phyloP scores from a whole-genome alignment of 1,284 basidiomycete genomes.

The Omphalotus olearius region DNA sequence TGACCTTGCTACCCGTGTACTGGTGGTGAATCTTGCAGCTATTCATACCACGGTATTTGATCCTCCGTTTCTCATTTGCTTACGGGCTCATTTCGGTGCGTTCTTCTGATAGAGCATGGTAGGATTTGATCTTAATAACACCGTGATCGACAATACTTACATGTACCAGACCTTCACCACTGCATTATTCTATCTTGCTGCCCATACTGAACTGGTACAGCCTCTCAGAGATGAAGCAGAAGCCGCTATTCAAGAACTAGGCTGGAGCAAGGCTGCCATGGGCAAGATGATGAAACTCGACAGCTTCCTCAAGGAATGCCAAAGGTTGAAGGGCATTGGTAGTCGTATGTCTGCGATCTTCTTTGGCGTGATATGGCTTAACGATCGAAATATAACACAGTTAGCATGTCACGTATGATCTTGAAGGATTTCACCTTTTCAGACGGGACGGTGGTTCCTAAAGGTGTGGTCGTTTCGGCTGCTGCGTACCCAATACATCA shows the following conservation, averaged over 20 bases:
- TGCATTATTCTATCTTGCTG: slow-evolving; percentile 25
- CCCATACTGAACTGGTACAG: slow-evolving; percentile 27
- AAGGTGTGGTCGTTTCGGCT: slow-evolving; percentile 18
- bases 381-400: not conserved
- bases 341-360: slow-evolving; percentile 1
- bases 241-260: slow-evolving; percentile 25
- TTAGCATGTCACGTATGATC: slow-evolving; percentile 10
- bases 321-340: not conserved
- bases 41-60: slow-evolving; percentile 24
- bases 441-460: slow-evolving; percentile 22
- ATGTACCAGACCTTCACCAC: slow-evolving; percentile 20
- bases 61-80: not conserved
- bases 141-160: not conserved
- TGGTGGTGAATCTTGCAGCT: slow-evolving; percentile 26
- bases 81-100: not conserved
- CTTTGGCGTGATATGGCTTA: not conserved
- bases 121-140: slow-evolving; percentile 15
- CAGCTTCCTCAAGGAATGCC: slow-evolving; percentile 14
- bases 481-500: slow-evolving; percentile 19
- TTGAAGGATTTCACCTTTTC: slow-evolving; percentile 23
- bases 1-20: slow-evolving; percentile 19
- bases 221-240: slow-evolving; percentile 40
- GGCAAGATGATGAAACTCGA: slow-evolving; percentile 13
- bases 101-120: slow-evolving; percentile 2
- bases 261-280: slow-evolving; percentile 35